Conservation (phyloP, 495 filamentous ascomycete species). For the Peziza echinospora region DNA sequence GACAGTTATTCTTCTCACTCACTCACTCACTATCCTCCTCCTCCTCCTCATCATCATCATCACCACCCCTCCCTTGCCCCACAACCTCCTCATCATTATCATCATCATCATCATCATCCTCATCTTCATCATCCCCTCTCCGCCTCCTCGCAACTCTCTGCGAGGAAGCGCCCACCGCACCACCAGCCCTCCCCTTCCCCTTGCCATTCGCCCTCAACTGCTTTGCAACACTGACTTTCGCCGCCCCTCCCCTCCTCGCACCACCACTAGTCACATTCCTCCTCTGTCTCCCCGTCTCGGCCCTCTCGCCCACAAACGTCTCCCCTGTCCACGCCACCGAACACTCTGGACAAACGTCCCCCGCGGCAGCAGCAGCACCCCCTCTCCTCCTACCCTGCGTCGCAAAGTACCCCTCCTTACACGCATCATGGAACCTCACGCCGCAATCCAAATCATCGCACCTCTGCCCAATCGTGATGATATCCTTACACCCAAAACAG, state of each 20-base stretch:
- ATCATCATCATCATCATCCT: too few species aligned
- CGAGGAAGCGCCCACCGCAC: slow-evolving; percentile 19
- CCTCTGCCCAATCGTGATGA: slow-evolving; percentile 71
- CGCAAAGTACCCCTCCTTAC: slow-evolving; percentile 47
- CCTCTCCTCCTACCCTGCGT: slow-evolving; percentile 37
- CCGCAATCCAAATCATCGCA: slow-evolving; percentile 47
- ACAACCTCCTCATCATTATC: slow-evolving; percentile 8
- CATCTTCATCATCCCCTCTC: slow-evolving; percentile 6
- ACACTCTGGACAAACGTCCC: slow-evolving; percentile 54
- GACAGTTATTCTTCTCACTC: too few species aligned
- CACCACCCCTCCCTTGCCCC: neutral
- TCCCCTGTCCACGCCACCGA: too few species aligned
- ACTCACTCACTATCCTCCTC: slow-evolving; percentile 3
- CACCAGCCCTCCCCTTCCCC: neutral
- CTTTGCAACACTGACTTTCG: neutral
- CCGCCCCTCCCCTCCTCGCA: slow-evolving; percentile 19
- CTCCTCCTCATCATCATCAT: slow-evolving; percentile 3
- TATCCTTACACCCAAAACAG: slow-evolving; percentile 75
- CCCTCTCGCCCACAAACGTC: slow-evolving; percentile 63
- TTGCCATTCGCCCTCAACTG: neutral
- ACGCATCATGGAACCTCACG: slow-evolving; percentile 57
- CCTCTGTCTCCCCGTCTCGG: slow-evolving; percentile 23
- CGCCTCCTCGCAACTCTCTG: slow-evolving; percentile 8
- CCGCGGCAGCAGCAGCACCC: slow-evolving; percentile 53
- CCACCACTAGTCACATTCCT: slow-evolving; percentile 15